Evolutionary conservation across 768 basidiomycete species (phyloP).

Genomic region (Tylopilus vinaceipallidus): DNA sequence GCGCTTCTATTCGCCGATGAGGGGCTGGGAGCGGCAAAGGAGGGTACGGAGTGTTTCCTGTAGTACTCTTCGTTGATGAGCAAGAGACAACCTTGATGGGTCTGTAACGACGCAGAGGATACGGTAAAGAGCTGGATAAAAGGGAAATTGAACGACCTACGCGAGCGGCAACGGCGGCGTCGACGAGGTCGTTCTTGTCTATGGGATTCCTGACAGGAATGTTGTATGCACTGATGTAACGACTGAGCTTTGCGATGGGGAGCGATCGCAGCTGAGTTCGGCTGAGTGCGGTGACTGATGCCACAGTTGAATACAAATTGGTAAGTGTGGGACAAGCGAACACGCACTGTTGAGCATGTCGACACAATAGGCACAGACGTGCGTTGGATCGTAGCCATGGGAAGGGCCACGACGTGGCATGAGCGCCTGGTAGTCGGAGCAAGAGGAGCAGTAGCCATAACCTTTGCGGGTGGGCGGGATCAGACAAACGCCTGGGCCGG

Average conservation of each 20-base stretch:
- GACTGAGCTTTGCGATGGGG: constrained; percentile 61
- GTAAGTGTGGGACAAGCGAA: not conserved
- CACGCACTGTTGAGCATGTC: constrained; percentile 63
- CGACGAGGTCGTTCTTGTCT: constrained; percentile 79
- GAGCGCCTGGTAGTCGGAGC: constrained; percentile 73
- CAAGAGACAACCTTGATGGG: constrained; percentile 59
- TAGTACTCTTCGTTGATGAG: constrained; percentile 54
- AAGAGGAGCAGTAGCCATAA: constrained; percentile 68
- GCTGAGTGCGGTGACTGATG: constrained; percentile 67
- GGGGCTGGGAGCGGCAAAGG: constrained; percentile 8
- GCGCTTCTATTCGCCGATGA: constrained; percentile 19
- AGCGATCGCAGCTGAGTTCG: constrained; percentile 52
- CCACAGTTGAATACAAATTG: not conserved
- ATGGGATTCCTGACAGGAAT: constrained; percentile 60
- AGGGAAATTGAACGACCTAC: constrained; percentile 40
- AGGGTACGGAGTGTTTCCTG: constrained; percentile 30
- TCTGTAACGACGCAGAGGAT: constrained; percentile 34
- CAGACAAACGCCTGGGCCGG: not conserved
- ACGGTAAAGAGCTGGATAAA: not conserved
- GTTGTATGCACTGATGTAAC: constrained; percentile 68
- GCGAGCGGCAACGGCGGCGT: constrained; percentile 48
- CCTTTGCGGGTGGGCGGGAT: constrained; percentile 40
- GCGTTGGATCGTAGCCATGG: constrained; percentile 61
- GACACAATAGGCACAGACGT: constrained; percentile 74
- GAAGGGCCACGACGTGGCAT: constrained; percentile 57